Percentiles rank a stretch among this genome's conserved stretches.
phyloP scores from a whole-genome alignment of 2,329 filamentous ascomycete genomes.

The Ceratocystis colombiana region DNA sequence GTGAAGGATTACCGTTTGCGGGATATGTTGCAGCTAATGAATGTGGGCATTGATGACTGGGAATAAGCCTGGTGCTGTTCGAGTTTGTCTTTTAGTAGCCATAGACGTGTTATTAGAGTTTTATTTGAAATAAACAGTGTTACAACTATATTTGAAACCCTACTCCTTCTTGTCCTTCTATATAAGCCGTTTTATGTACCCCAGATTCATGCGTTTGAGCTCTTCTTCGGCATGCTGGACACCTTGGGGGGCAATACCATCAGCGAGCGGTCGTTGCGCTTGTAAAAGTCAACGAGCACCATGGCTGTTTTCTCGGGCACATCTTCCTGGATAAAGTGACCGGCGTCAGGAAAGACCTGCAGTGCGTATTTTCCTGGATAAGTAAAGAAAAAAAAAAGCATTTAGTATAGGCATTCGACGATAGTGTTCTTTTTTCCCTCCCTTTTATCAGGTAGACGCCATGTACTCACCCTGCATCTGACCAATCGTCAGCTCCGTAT shows the following conservation, averaged over 20 bases:
- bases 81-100: neutral
- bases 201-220: constrained; percentile 28
- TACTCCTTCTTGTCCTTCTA: neutral
- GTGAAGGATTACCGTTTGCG: constrained; percentile 53
- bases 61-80: constrained; percentile 1
- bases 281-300: constrained; percentile 80
- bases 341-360: constrained; percentile 86
- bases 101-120: neutral
- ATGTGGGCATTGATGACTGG: constrained; percentile 25
- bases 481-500: constrained; percentile 87
- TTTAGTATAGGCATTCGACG: neutral
- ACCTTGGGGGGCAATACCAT: constrained; percentile 90
- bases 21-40: constrained; percentile 49
- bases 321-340: constrained; percentile 95
- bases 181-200: neutral
- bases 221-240: constrained; percentile 56
- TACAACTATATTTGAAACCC: neutral
- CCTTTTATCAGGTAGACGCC: neutral
- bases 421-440: neutral
- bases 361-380: constrained; percentile 76
- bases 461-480: constrained; percentile 74
- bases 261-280: constrained; percentile 74
- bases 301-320: constrained; percentile 80
- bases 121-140: neutral
- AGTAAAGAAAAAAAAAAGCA: neutral